These are phyloP conservation scores for Trypanosoma boissoni DNA, from an alignment of 208 protist genomes.

Conservation along the genomic window DNA sequence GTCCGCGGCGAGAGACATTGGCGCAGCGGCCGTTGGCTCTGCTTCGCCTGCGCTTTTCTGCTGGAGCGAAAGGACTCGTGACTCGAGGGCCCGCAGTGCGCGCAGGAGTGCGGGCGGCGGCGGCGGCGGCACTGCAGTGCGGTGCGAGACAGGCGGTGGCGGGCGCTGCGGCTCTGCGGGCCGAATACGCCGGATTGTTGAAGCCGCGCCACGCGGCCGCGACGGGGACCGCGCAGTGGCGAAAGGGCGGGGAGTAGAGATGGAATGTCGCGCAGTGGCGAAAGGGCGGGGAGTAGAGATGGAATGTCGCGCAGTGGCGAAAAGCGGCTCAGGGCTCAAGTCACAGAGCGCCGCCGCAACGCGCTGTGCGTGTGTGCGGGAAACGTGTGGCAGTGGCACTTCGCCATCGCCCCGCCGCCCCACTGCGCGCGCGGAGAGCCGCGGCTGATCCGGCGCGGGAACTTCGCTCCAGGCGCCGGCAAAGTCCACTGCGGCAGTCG, in stretches of 20 bases:
- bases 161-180: background rate
- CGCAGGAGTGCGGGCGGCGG: background rate
- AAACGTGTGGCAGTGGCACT: background rate
- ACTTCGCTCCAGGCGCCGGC: background rate
- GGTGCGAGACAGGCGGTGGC: background rate
- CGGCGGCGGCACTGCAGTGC: background rate
- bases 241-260: no score
- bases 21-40: background rate
- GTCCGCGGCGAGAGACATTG: background rate
- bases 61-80: no score
- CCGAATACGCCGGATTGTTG: conserved; percentile 9
- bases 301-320: background rate
- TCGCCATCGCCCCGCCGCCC: no score
- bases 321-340: conserved; percentile 22
- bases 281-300: no score
- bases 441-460: background rate
- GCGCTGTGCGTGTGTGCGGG: background rate
- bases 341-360: conserved; percentile 4
- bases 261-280: no score
- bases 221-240: no score
- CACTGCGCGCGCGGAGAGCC: background rate
- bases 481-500: no score
- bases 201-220: no score
- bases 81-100: no score
- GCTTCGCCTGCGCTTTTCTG: no score